Base-by-base conservation (phyloP, 2,329 filamentous ascomycete genomes). In the Tricladium varicosporioides region DNA sequence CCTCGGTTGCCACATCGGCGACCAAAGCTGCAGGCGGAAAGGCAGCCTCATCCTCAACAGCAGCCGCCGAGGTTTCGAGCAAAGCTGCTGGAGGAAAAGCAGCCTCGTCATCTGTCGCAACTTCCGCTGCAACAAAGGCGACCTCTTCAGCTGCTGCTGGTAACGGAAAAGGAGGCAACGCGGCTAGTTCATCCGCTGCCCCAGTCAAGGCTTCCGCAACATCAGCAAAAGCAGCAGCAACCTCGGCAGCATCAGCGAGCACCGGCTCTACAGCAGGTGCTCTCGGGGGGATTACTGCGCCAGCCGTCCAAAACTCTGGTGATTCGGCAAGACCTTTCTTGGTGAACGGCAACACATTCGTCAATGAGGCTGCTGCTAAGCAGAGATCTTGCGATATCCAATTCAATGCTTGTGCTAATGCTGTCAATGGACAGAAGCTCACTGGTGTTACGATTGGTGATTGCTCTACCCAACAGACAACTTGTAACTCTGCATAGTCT, bases 321-420 rank as follows among this genome's bases (percentile, higher is more conserved):
- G 73, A 83, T 69, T 47, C 70, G 13, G 65, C 69, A 48, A 75
- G 83, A 27, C 80, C 82, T 54, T 86, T 85, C 69, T 60, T 66
- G 16, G 81, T 84, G 59, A 79, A 80, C 63, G 80, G 79, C 49
- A 75, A 77, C 72, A 83, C 75, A 31, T 87, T 88, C 67, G 78
- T 78, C 27, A 80, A 80, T 67, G 69, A 81, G 63, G 70, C 69
- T 1, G 80, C 78, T 10, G 85, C 85, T 7, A 71, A 78, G 40
- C 78, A 85, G 69, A 76, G 85, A 46, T 77, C 80, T 46, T 88
- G 85, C 66, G 80, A 84, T 65, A 79, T 85, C 57, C 85, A 87
- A 72, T 80, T 83, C 71, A 87, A 86, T 65, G 71, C 68, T 1
- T 88, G 85, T 65, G 76, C 79, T 5, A 71, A 85, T 65, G 77